These are phyloP conservation scores for Acer campestre DNA, from an alignment of 345 rosid species.

Conservation along the genomic window DNA sequence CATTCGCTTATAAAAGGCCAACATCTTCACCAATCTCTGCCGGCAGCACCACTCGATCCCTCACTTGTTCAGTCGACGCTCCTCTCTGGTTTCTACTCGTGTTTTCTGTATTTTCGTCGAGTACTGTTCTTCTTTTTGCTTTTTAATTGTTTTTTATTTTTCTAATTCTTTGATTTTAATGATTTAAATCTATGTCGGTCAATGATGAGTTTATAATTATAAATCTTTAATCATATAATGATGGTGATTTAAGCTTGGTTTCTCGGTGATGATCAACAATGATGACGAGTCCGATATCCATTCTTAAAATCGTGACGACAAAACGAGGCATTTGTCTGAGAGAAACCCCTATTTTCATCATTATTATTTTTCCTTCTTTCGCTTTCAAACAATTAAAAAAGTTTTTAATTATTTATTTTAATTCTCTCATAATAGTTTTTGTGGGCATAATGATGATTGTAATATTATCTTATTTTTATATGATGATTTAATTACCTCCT, in stretches of 20 bases:
- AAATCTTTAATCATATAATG: no score
- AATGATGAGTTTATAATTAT: no score
- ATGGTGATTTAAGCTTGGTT: background rate
- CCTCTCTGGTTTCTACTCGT: no score
- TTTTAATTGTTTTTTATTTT: no score
- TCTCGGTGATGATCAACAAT: conserved; percentile 53
- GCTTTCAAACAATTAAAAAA: background rate
- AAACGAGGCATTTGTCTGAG: conserved; percentile 79
- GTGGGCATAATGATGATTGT: conserved; percentile 46
- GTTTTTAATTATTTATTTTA: background rate
- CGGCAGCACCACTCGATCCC: no score
- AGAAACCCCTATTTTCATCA: conserved; percentile 25
- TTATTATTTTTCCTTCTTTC: background rate
- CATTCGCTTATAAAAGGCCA: background rate
- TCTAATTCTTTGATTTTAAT: no score
- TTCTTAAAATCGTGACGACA: conserved; percentile 59
- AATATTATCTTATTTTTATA: conserved; percentile 27
- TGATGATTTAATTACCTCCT: conserved; percentile 50
- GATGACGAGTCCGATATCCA: conserved; percentile 77
- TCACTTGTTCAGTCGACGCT: no score
- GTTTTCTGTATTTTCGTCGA: no score
- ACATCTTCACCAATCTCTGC: background rate
- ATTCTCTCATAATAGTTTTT: background rate
- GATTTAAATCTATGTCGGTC: no score
- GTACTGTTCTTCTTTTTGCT: no score